phyloP scores from a whole-genome alignment of 495 filamentous ascomycete genomes.

The Haplographium delicatum region DNA sequence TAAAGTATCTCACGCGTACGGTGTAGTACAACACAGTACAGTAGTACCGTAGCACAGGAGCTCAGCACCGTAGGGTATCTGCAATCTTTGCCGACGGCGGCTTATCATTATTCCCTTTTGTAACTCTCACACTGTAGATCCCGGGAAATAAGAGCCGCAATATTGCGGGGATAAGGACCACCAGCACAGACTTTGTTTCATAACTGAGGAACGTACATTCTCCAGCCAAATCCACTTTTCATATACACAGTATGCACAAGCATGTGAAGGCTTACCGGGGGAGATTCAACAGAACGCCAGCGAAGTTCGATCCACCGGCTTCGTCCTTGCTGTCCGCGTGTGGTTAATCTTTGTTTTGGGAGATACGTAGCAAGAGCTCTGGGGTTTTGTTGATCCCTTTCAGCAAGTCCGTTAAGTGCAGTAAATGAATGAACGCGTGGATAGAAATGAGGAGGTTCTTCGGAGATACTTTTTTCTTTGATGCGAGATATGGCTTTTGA shows the following conservation, averaged over 20 bases:
- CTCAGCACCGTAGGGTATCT: too few species aligned
- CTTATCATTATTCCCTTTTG: too few species aligned
- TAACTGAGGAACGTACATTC: slow-evolving; percentile 8
- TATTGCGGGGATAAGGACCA: too few species aligned
- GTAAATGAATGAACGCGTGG: too few species aligned
- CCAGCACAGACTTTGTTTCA: not conserved
- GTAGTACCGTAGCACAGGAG: too few species aligned
- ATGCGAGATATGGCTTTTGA: not conserved
- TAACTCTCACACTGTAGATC: too few species aligned
- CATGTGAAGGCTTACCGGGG: not conserved
- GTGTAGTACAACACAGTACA: too few species aligned
- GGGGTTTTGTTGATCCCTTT: not conserved
- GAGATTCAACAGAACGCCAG: too few species aligned
- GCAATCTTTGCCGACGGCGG: too few species aligned
- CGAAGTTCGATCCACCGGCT: slow-evolving; percentile 4
- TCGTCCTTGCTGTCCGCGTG: not conserved
- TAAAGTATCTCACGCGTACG: too few species aligned
- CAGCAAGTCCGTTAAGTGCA: too few species aligned
- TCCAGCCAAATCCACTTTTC: not conserved
- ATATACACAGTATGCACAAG: not conserved
- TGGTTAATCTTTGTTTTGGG: slow-evolving; percentile 1
- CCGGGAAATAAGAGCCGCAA: too few species aligned
- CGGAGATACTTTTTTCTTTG: not conserved
- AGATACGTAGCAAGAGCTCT: not conserved
- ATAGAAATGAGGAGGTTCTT: not conserved